Evolutionary conservation across 2,329 filamentous ascomycete species (phyloP).

Genomic region (Colletotrichum agaves): DNA sequence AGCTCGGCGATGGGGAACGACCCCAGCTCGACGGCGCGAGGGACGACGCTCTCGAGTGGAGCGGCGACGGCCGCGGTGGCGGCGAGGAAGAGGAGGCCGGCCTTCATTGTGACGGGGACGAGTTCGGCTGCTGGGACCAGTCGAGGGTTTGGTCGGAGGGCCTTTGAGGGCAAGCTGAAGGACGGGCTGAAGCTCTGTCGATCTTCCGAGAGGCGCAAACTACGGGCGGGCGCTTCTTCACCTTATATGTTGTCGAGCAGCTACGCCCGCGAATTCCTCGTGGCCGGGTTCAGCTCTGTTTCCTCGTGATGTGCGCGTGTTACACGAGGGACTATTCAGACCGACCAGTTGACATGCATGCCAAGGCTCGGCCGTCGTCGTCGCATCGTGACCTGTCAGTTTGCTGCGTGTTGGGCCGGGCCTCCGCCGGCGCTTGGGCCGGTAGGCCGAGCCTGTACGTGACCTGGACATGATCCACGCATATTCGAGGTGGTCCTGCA

Average conservation of each 20-base stretch:
- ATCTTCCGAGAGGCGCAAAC: background rate
- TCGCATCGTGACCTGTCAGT: slow-evolving; percentile 13
- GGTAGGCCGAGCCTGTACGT: slow-evolving; percentile 7
- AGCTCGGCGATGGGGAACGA: slow-evolving; percentile 34
- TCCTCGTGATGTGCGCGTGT: background rate
- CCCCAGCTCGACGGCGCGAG: slow-evolving; percentile 7
- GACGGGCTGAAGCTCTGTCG: slow-evolving; percentile 17
- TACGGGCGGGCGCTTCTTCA: background rate
- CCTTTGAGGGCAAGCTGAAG: background rate
- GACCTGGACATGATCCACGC: slow-evolving; percentile 15
- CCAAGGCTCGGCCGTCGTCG: slow-evolving; percentile 19
- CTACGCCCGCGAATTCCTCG: background rate
- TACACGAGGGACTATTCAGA: background rate
- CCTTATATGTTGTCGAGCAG: slow-evolving; percentile 23
- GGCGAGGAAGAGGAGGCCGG: slow-evolving; percentile 30
- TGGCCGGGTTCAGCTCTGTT: background rate
- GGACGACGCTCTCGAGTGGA: slow-evolving; percentile 18
- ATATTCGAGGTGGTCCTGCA: background rate
- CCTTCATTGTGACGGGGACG: slow-evolving; percentile 29
- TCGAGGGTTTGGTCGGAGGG: background rate
- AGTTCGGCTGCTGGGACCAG: slow-evolving; percentile 12
- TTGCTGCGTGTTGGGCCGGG: slow-evolving; percentile 11
- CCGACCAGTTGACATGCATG: background rate
- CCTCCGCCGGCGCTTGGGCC: background rate
- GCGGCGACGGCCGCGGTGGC: slow-evolving; percentile 29